Percentiles rank a stretch among this genome's conserved stretches.
Conservation (phyloP, 2,329 filamentous ascomycete species). For the Neurospora sp. region DNA sequence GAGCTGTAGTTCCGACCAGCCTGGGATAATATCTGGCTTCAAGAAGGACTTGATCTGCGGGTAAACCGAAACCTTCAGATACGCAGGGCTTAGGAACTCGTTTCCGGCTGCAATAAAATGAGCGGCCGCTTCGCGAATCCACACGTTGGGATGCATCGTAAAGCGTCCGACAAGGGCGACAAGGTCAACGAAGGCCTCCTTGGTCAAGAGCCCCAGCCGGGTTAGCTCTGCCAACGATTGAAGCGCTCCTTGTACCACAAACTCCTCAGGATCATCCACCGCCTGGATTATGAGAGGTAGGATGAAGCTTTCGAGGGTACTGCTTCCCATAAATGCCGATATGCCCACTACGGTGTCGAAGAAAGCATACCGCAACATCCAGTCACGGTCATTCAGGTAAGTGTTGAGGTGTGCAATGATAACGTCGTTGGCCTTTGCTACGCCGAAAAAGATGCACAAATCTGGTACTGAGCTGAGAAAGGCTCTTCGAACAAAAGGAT, state of each 20-base stretch:
- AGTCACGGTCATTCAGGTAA: constrained; percentile 91
- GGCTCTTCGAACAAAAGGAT: constrained; percentile 78
- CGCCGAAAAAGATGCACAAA: constrained; percentile 90
- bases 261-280: constrained; percentile 84
- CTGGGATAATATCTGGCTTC: constrained; percentile 56
- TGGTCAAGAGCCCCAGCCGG: constrained; percentile 75
- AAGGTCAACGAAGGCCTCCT: constrained; percentile 77
- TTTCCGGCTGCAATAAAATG: constrained; percentile 74
- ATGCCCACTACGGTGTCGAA: constrained; percentile 94
- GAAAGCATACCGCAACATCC: constrained; percentile 93
- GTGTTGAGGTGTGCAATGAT: constrained; percentile 93
- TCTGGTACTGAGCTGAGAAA: constrained; percentile 88
- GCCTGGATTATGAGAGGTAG: constrained; percentile 93
- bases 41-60: constrained; percentile 76
- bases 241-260: constrained; percentile 83
- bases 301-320: constrained; percentile 88
- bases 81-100: constrained; percentile 66
- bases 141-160: constrained; percentile 86
- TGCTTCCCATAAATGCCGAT: constrained; percentile 79
- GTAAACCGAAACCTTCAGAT: constrained; percentile 72
- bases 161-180: constrained; percentile 77
- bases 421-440: constrained; percentile 88
- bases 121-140: constrained; percentile 84
- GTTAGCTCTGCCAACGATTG: constrained; percentile 84
- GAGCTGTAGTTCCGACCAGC: constrained; percentile 62